A percentile compares a stretch with the other conserved stretches of the same genome.
Conservation (phyloP, 1,284 basidiomycete genomes). For the Moniliophthora roreri region DNA sequence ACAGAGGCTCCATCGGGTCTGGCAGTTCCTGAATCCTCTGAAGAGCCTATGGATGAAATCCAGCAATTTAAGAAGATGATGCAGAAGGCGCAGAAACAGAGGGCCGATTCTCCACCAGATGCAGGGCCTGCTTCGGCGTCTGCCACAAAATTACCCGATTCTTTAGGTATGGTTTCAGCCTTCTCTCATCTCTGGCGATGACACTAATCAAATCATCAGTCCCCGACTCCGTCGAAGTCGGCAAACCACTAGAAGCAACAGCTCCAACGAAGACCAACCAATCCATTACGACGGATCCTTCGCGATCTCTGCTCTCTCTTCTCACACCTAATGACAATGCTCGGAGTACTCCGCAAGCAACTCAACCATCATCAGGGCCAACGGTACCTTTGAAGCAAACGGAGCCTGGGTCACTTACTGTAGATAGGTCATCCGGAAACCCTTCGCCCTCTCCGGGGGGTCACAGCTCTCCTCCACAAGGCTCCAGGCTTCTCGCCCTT, state of each 20-base stretch:
- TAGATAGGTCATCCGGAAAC: conserved; percentile 10
- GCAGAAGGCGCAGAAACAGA: conserved; percentile 79
- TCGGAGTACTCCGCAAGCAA: not conserved
- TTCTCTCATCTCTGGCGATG: too few species aligned
- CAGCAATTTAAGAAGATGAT: conserved; percentile 85
- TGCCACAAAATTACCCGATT: not conserved
- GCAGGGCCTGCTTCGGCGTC: not conserved
- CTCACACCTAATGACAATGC: conserved; percentile 7
- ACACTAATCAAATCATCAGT: not conserved
- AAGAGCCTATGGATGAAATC: conserved; percentile 72
- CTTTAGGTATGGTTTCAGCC: not conserved
- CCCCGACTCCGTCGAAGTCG: not conserved
- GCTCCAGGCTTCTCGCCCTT: conserved; percentile 72
- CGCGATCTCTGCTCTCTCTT: conserved; percentile 16
- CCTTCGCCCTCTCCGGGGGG: conserved; percentile 33
- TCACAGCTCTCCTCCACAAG: conserved; percentile 55
- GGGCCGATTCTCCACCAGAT: conserved; percentile 29
- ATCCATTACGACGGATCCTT: conserved; percentile 2
- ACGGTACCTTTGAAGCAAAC: conserved; percentile 5
- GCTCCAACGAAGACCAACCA: conserved; percentile 3
- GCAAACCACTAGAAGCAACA: not conserved
- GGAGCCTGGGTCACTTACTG: not conserved
- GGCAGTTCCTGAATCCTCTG: conserved; percentile 26
- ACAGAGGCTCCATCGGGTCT: not conserved
- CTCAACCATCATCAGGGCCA: not conserved